Evolutionary conservation across 2,329 filamentous ascomycete species (phyloP).

Genomic region (Alternaria alternata): DNA sequence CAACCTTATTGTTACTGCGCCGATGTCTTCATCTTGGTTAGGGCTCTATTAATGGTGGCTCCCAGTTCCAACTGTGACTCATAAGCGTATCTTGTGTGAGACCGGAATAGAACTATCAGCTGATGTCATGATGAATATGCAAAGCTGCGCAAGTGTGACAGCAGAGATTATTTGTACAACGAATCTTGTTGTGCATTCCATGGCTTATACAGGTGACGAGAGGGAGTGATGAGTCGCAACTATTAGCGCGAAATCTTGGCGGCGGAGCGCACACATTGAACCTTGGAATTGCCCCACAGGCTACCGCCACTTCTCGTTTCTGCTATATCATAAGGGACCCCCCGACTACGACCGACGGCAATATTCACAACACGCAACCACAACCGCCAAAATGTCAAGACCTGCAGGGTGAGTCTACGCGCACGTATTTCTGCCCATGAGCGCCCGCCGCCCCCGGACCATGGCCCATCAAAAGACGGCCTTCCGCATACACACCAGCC

Average conservation of each 20-base stretch:
- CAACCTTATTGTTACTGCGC: background rate
- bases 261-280: slow-evolving; percentile 27
- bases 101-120: background rate
- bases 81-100: background rate
- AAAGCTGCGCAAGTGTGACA: background rate
- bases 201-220: background rate
- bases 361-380: slow-evolving; percentile 18
- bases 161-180: too few relatives aligned
- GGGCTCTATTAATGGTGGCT: background rate
- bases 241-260: slow-evolving; percentile 30
- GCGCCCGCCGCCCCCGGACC: background rate
- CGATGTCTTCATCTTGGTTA: background rate
- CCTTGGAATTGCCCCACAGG: slow-evolving; percentile 17
- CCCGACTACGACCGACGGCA: slow-evolving; percentile 5
- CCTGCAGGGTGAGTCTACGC: slow-evolving; percentile 46
- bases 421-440: background rate
- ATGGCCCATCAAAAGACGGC: background rate
- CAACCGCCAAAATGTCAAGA: slow-evolving; percentile 46
- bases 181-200: background rate
- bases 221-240: slow-evolving; percentile 10
- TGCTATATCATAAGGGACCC: slow-evolving; percentile 10
- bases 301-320: slow-evolving; percentile 22
- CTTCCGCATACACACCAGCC: background rate
- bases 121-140: background rate
- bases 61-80: background rate